A percentile compares a stretch with the other conserved stretches of the same genome.
phyloP scores from a whole-genome alignment of 2,329 filamentous ascomycete genomes.

The Berkeleyomyces rouxiae region DNA sequence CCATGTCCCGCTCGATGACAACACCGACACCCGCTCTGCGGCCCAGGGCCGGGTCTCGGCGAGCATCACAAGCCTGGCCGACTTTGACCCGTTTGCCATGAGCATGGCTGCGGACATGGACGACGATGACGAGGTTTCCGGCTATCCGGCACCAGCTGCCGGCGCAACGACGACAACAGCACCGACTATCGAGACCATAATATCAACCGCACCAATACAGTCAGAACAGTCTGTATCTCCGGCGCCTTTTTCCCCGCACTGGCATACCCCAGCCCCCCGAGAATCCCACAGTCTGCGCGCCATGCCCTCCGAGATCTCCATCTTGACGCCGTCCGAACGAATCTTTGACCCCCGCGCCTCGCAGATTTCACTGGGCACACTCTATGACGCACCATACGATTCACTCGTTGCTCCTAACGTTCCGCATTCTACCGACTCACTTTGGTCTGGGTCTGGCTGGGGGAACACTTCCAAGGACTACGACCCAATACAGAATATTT shows the following conservation, averaged over 20 bases:
- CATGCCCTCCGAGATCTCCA: neutral
- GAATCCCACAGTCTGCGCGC: neutral
- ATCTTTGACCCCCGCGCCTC: neutral
- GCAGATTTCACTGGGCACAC: neutral
- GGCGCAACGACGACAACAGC: neutral
- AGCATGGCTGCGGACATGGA: neutral
- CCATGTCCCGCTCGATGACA: neutral
- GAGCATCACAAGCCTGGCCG: neutral
- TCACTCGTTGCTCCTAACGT: neutral
- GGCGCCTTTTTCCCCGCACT: neutral
- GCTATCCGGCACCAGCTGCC: neutral
- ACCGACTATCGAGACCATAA: neutral
- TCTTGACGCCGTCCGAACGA: slow-evolving; percentile 5
- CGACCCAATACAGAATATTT: neutral
- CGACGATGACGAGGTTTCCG: neutral
- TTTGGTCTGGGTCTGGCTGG: neutral
- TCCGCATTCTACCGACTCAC: neutral
- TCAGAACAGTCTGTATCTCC: neutral
- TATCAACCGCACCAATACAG: neutral
- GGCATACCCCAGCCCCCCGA: neutral
- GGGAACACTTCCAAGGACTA: neutral
- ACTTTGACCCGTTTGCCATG: neutral
- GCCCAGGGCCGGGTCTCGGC: neutral
- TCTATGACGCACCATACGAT: neutral
- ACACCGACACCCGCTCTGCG: neutral